Evolutionary conservation across 2,329 filamentous ascomycete species (phyloP).

Genomic region (Paecilomyces fulvus): DNA sequence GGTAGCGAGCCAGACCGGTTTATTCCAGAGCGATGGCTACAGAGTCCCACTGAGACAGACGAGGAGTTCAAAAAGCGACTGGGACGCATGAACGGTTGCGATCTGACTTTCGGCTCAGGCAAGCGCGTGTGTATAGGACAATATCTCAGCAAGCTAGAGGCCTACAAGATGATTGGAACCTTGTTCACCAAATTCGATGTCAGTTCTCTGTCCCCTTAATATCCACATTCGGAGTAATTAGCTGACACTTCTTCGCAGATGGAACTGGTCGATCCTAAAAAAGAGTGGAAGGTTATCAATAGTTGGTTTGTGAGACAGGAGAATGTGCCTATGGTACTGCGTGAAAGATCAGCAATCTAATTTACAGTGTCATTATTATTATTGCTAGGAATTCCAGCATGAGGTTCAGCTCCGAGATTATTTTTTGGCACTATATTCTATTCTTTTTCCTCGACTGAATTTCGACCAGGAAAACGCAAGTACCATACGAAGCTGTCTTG

Average conservation of each 20-base stretch:
- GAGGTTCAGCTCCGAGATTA: no score
- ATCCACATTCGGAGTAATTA: background rate
- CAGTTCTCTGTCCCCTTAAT: slow-evolving; percentile 9
- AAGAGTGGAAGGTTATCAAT: slow-evolving; percentile 31
- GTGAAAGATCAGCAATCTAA: background rate
- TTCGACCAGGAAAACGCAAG: no score
- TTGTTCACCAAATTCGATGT: slow-evolving; percentile 38
- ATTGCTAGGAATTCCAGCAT: no score
- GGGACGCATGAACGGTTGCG: slow-evolving; percentile 12
- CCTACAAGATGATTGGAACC: slow-evolving; percentile 14
- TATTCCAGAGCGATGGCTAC: slow-evolving; percentile 23
- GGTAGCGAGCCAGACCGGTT: slow-evolving; percentile 15
- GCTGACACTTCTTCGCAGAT: slow-evolving; percentile 13
- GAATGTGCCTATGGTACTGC: background rate
- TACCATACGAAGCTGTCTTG: no score
- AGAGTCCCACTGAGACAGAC: slow-evolving; percentile 4
- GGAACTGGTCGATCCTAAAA: slow-evolving; percentile 23
- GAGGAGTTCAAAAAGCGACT: slow-evolving; percentile 8
- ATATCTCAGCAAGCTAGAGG: slow-evolving; percentile 11
- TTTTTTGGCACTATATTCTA: background rate
- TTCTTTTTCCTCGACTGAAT: no score
- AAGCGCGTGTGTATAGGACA: slow-evolving; percentile 11
- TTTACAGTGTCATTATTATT: background rate
- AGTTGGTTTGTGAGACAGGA: slow-evolving; percentile 32
- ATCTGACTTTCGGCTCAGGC: slow-evolving; percentile 15